Evolutionary conservation across 768 basidiomycete species (phyloP), one percentile per base, ranked within the genome.

Genomic region (Mycena capillaripes): DNA sequence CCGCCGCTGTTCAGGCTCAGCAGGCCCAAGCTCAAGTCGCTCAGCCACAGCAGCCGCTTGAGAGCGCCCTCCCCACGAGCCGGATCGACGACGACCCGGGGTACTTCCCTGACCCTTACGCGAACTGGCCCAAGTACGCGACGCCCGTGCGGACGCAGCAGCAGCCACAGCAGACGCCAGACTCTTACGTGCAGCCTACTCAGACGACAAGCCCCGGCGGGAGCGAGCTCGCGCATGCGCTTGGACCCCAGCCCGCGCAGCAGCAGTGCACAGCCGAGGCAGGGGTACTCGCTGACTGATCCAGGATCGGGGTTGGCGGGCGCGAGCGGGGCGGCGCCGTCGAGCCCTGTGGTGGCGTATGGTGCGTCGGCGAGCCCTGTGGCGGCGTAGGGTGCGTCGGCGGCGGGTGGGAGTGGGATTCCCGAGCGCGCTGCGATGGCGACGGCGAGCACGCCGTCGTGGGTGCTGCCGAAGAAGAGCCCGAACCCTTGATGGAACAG

Each of bases 381-480:
- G 27, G 27, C 29, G 25, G 62, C n/a, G 36, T 23, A 46, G 14
- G 32, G 30, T n/a, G n/a, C n/a, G n/a, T 38, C 38, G 38, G 38
- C 38, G 38, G 38, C 4, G 7, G 52, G 52, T 10, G 50, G 42
- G 63, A 69, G 46, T 10, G 50, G 42, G 63, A 69, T 40, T 30
- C 77, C 58, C 36, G 78, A 32, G 50, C 73, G 16, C 27, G 38
- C 52, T 2, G 36, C 50, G 52, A 14, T 23, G 38, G 4, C 32
- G 29, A 62, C 65, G 0, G 66, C 74, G 25, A 58, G 78, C 58
- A 81, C 78, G 23, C 86, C 86, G 10, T 80, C 85, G 44, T 88
- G 87, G 87, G 83, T 86, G 1, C 71, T 87, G 29, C 87, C 85
- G 17, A 87, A 85, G 83, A 85, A 84, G 69, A 65, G 44, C 32